A percentile compares a stretch with the other conserved stretches of the same genome.
phyloP scores from a whole-genome alignment of 2,329 filamentous ascomycete genomes.

The Rugonectria rugulosa region DNA sequence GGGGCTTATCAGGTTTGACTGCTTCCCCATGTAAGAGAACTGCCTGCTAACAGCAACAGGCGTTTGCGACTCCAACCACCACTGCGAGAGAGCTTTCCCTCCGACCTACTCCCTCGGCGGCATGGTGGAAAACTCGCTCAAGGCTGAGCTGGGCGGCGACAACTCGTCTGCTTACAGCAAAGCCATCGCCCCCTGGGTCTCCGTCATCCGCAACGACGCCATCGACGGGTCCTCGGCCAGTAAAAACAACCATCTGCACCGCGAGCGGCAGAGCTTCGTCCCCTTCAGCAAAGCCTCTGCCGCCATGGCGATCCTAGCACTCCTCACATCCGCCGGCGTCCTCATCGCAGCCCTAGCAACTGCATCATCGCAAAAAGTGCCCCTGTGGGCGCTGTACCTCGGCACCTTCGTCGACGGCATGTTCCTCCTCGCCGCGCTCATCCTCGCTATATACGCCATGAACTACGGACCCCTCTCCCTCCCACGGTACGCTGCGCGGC shows the following conservation, averaged over 20 bases:
- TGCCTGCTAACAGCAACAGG: not conserved
- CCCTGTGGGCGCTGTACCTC: conserved; percentile 22
- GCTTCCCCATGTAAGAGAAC: not conserved
- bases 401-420: conserved; percentile 22
- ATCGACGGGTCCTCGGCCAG: conserved; percentile 22
- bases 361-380: conserved; percentile 3
- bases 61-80: conserved; percentile 20
- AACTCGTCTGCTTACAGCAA: not conserved
- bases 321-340: conserved; percentile 20
- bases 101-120: conserved; percentile 22
- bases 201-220: conserved; percentile 11
- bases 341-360: conserved; percentile 14
- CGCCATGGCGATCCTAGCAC: conserved; percentile 22
- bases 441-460: conserved; percentile 24
- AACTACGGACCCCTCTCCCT: conserved; percentile 20
- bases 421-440: conserved; percentile 11
- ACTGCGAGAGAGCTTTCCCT: conserved; percentile 22
- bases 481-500: conserved; percentile 2
- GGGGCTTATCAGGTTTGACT: conserved; percentile 23
- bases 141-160: conserved; percentile 9
- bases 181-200: conserved; percentile 20
- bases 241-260: conserved; percentile 4
- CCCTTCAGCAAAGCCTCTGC: conserved; percentile 24
- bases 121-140: conserved; percentile 25
- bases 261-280: conserved; percentile 12